Conservation (phyloP, 2,329 filamentous ascomycete species). For the Tricladium varicosporioides region DNA sequence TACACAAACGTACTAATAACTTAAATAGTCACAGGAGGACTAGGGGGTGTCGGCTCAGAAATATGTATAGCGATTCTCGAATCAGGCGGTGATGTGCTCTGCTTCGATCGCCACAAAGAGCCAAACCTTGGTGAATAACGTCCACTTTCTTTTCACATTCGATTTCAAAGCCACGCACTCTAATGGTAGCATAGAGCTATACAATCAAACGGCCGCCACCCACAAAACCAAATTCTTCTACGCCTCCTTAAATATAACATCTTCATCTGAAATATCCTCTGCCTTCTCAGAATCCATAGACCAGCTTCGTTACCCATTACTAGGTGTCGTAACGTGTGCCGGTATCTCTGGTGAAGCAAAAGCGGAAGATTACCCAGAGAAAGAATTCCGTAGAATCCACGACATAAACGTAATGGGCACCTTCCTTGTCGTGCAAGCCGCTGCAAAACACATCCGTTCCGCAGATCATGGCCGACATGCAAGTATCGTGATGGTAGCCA, state of each 20-base stretch:
- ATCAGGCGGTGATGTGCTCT: constrained; percentile 48
- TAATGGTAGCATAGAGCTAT: constrained; percentile 1
- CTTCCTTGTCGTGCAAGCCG: constrained; percentile 68
- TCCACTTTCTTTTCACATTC: not conserved
- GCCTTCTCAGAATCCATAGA: constrained; percentile 20
- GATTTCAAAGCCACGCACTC: not conserved
- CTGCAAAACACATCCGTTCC: constrained; percentile 54
- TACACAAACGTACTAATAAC: constrained; percentile 43
- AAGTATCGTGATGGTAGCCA: constrained; percentile 60
- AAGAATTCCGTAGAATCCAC: constrained; percentile 66
- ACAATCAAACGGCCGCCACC: not conserved
- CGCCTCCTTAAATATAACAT: constrained; percentile 45
- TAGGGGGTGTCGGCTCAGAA: constrained; percentile 47
- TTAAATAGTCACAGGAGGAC: constrained; percentile 45
- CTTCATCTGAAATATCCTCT: constrained; percentile 37
- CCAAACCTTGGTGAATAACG: constrained; percentile 34
- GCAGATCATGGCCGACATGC: constrained; percentile 35
- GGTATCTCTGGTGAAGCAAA: constrained; percentile 48
- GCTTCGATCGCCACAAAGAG: constrained; percentile 43
- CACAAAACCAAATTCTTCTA: constrained; percentile 30
- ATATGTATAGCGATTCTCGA: constrained; percentile 47
- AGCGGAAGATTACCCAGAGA: constrained; percentile 45
- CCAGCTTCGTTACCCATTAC: constrained; percentile 23
- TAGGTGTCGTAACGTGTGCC: constrained; percentile 42
- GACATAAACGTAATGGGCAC: constrained; percentile 70